These are phyloP conservation scores for Kwoniella sp. DNA, from an alignment of 768 basidiomycete genomes.

Conservation along the genomic window DNA sequence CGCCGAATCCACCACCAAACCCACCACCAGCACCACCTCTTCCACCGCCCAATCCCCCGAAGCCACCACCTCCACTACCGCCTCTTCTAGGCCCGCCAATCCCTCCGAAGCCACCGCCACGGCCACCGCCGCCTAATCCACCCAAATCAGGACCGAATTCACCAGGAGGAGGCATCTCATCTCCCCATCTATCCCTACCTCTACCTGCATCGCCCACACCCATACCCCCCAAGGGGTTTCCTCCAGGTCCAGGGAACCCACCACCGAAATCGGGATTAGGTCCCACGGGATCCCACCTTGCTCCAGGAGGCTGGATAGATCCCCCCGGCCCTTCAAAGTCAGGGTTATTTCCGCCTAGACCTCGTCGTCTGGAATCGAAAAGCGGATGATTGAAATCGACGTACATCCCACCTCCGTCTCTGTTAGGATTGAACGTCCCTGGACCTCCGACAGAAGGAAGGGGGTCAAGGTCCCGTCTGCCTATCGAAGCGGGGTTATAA, in stretches of 20 bases:
- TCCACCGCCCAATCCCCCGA: conserved; percentile 26
- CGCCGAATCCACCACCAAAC: conserved; percentile 25
- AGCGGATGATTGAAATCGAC: conserved; percentile 54
- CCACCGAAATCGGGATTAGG: conserved; percentile 5
- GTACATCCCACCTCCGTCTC: conserved; percentile 50
- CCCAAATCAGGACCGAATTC: conserved; percentile 53
- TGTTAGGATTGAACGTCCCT: conserved; percentile 33
- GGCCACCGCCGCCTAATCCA: conserved; percentile 26
- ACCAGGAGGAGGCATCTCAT: conserved; percentile 54
- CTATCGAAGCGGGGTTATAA: conserved; percentile 44
- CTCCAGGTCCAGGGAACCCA: conserved; percentile 41
- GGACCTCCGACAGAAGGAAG: conserved; percentile 35
- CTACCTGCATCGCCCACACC: conserved; percentile 31
- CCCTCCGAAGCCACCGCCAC: conserved; percentile 16
- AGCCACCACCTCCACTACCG: conserved; percentile 19
- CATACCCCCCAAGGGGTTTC: conserved; percentile 41
- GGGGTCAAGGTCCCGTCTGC: conserved; percentile 52
- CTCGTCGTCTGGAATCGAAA: conserved; percentile 46
- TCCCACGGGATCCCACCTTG: conserved; percentile 53
- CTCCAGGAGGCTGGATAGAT: conserved; percentile 51
- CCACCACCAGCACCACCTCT: conserved; percentile 14
- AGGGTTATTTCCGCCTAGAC: conserved; percentile 9
- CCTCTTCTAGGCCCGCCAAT: conserved; percentile 22
- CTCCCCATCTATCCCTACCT: conserved; percentile 34
- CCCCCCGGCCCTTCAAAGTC: conserved; percentile 49